phyloP scores from a whole-genome alignment of 805 yeast genomes.

The Pichia paraexigua region DNA sequence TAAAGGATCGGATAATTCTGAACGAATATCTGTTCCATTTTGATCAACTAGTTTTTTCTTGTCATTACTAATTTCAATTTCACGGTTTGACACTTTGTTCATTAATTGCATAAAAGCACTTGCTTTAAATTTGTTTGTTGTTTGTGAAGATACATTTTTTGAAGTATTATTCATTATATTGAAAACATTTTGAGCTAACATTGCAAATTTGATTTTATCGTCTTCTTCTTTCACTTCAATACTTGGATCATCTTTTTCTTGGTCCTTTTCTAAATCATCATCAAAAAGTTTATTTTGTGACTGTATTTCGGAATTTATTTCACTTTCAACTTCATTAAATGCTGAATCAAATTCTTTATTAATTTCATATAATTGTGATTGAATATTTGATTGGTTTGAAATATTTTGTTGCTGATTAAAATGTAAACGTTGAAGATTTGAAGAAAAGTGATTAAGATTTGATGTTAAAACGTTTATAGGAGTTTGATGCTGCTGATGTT shows the following conservation, averaged over 20 bases:
- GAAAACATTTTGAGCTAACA: conserved; percentile 32
- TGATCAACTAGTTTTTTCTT: conserved; percentile 34
- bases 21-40: conserved; percentile 30
- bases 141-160: conserved; percentile 20
- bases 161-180: conserved; percentile 30
- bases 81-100: conserved; percentile 31
- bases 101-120: conserved; percentile 35
- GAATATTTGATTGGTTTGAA: not conserved
- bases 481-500: not conserved
- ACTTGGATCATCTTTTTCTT: conserved; percentile 1
- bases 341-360: conserved; percentile 19
- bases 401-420: not conserved
- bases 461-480: not conserved
- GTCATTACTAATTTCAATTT: conserved; percentile 30
- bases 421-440: not conserved
- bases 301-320: conserved; percentile 7
- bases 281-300: conserved; percentile 2
- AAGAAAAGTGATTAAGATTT: not conserved
- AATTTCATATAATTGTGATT: not conserved
- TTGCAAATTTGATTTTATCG: conserved; percentile 32
- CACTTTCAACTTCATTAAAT: conserved; percentile 24
- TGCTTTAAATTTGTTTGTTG: conserved; percentile 31
- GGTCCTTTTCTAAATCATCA: not conserved
- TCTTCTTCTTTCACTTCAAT: conserved; percentile 17
- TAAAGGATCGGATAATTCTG: conserved; percentile 22